A percentile compares a stretch with the other conserved stretches of the same genome.
Evolutionary conservation across 2,329 filamentous ascomycete species (phyloP).

Genomic region (Venturia pyrina): DNA sequence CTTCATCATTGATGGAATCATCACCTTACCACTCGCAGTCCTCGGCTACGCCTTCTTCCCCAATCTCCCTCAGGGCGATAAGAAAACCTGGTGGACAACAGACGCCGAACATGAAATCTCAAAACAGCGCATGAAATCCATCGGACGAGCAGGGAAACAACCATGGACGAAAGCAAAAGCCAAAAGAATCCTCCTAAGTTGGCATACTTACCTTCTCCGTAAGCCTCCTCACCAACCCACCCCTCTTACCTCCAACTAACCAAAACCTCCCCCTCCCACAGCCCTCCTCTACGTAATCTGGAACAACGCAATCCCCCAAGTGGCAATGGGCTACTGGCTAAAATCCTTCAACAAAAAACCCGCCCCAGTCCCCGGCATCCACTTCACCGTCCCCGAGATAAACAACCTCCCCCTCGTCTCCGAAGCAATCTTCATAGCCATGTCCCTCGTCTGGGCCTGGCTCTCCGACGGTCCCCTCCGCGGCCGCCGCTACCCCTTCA

Average conservation of each 20-base stretch:
- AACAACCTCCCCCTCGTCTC: not conserved
- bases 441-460: not conserved
- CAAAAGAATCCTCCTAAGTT: slow-evolving; percentile 50
- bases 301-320: not conserved
- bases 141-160: not conserved
- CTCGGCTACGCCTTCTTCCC: slow-evolving; percentile 40
- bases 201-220: slow-evolving; percentile 51
- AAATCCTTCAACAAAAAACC: not conserved
- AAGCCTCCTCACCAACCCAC: not conserved
- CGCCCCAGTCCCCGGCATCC: not conserved
- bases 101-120: not conserved
- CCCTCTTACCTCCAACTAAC: not conserved
- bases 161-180: slow-evolving; percentile 38
- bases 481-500: not conserved
- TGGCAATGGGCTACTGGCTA: not conserved
- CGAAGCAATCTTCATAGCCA: not conserved
- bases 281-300: not conserved
- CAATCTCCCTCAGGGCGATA: slow-evolving; percentile 39
- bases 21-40: slow-evolving; percentile 42
- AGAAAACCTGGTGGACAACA: not conserved
- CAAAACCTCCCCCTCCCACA: not conserved
- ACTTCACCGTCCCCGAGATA: not conserved
- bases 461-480: not conserved
- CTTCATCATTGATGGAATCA: slow-evolving; percentile 45
- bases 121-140: not conserved